Evolutionary conservation across 1,139 yeast genomes (phyloP), one percentile per base, ranked within the genome.

Genomic region (Zygoascus sp.): DNA sequence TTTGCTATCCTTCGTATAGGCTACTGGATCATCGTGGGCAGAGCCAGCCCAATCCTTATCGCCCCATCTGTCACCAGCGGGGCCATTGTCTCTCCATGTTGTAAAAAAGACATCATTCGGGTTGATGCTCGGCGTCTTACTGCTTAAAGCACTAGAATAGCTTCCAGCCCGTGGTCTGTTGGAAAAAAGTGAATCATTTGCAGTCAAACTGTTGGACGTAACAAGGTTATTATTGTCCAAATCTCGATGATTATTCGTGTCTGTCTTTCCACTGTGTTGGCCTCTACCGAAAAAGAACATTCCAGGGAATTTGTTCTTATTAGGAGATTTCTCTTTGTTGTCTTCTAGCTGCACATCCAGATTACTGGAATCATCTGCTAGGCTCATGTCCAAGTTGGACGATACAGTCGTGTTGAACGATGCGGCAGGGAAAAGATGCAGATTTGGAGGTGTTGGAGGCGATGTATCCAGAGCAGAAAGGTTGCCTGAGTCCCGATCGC

Each of bases 281-380:
- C 41, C 50, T 23, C 43, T 47, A 28, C 53, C 53, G 36, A 52
- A 53, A 43, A 54, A 55, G 46, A 57, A 57, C 54, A 56, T 53
- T 21, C 53, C 48, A 40, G 53, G 49, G 48, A 50, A 45, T 40
- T 46, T 52, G 35, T 40, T 30, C 36, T 39, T 28, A 7, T 39
- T 39, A 28, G 17, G 21, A 5, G 17, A 16, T 27, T 40, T 40
- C 11, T 32, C 43, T 5, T 35, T 35, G 15, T n/a, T 21, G 20
- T 21, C 20, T 11, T 16, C 9, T 13, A 21, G 10, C n/a, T 10
- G 42, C 32, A n/a, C 23, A 16, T 13, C 21, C 6, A 13, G 9
- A 19, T 21, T 32, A 13, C 20, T 17, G 30, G 17, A 27, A 7
- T 40, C 43, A n/a, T 30, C 19, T 30, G 23, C 30, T 16, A 21